Percentiles rank a stretch among this genome's conserved stretches.
phyloP scores from a whole-genome alignment of 1,284 basidiomycete species.

The Ceratobasidium sp. region DNA sequence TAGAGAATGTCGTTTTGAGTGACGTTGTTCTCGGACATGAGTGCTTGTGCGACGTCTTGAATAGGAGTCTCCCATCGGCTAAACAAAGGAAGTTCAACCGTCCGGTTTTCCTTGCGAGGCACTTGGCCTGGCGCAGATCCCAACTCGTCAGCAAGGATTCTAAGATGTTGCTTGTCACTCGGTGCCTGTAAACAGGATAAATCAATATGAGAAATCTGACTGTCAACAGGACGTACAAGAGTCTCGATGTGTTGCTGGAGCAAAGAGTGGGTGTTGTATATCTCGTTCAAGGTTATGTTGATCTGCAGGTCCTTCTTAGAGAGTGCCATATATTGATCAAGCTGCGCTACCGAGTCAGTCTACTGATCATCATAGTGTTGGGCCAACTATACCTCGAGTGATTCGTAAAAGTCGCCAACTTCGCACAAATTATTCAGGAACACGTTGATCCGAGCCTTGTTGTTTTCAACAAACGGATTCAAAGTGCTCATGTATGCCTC shows the following conservation, averaged over 20 bases:
- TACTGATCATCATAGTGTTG: slow-evolving; percentile 62
- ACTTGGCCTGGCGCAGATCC: slow-evolving; percentile 92
- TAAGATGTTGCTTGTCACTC: slow-evolving; percentile 96
- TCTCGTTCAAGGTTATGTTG: slow-evolving; percentile 98
- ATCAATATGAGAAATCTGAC: not conserved
- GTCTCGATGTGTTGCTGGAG: slow-evolving; percentile 95
- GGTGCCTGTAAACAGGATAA: slow-evolving; percentile 70
- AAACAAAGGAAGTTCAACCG: slow-evolving; percentile 91
- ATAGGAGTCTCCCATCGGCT: slow-evolving; percentile 99
- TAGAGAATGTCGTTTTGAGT: slow-evolving; percentile 99
- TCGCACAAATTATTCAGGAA: slow-evolving; percentile 97
- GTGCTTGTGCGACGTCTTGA: slow-evolving; percentile 93
- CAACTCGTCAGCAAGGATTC: slow-evolving; percentile 94
- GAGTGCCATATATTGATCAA: slow-evolving; percentile 99
- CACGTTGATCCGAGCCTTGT: slow-evolving; percentile 95
- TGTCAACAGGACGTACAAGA: slow-evolving; percentile 64
- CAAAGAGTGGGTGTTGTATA: slow-evolving; percentile 97
- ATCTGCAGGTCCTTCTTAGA: slow-evolving; percentile 99
- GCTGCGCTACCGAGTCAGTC: slow-evolving; percentile 58
- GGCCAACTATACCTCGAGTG: slow-evolving; percentile 77
- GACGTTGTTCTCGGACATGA: slow-evolving; percentile 91
- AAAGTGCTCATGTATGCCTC: slow-evolving; percentile 98
- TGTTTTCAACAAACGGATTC: slow-evolving; percentile 98
- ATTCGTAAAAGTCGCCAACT: slow-evolving; percentile 99
- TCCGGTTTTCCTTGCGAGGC: slow-evolving; percentile 95